Evolutionary conservation across 2,329 filamentous ascomycete species (phyloP).

Genomic region (Fusarium sp.): DNA sequence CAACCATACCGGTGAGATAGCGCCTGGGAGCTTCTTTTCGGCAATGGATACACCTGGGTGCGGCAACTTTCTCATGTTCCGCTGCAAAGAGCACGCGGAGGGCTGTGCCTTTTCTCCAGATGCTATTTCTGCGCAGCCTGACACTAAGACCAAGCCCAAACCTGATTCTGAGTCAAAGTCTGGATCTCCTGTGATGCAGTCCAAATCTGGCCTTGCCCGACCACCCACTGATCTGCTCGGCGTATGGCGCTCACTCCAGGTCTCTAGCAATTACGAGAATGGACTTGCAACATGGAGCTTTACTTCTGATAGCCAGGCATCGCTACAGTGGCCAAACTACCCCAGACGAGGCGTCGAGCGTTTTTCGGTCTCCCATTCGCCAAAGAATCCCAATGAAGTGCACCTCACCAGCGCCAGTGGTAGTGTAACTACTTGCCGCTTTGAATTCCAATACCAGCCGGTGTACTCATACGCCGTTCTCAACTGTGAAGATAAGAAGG

Average conservation of each 20-base stretch:
- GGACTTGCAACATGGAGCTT: constrained; percentile 7
- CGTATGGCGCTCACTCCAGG: constrained; percentile 1
- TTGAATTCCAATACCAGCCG: not conserved
- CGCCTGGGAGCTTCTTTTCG: not conserved
- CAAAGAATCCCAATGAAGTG: not conserved
- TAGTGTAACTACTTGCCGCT: not conserved
- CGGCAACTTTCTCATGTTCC: constrained; percentile 8
- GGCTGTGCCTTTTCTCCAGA: not conserved
- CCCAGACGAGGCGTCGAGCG: not conserved
- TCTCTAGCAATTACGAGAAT: not conserved
- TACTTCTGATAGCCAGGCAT: constrained; percentile 1
- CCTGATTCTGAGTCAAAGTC: not conserved
- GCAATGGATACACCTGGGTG: constrained; percentile 10
- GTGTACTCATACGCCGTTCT: constrained; percentile 3
- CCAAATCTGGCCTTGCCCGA: not conserved
- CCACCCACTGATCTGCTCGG: not conserved
- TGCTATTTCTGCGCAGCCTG: not conserved
- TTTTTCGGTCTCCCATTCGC: constrained; percentile 1
- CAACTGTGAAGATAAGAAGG: not conserved
- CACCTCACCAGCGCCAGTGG: not conserved
- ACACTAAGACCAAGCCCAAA: not conserved
- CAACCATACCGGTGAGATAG: not conserved
- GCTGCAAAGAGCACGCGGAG: not conserved
- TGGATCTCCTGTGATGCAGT: not conserved
- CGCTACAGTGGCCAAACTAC: not conserved